These are phyloP conservation scores for Wallacemonas sp. DNA, from an alignment of 208 protist species.

Conservation along the genomic window DNA sequence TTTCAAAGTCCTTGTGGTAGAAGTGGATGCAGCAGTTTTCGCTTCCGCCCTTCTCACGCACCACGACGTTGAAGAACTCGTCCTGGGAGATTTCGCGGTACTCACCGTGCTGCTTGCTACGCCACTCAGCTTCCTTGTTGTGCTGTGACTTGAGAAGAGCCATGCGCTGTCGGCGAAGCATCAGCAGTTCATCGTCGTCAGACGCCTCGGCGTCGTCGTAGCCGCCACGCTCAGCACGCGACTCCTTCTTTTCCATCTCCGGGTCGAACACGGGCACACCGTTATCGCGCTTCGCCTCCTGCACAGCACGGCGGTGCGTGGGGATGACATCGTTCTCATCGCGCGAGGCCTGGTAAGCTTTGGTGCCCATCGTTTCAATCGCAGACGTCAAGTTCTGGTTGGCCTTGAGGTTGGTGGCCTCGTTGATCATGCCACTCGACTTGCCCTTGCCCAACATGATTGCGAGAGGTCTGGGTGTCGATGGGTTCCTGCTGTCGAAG, in stretches of 20 bases:
- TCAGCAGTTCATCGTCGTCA: slow-evolving; percentile 75
- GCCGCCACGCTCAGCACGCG: slow-evolving; percentile 30
- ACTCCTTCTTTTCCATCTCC: slow-evolving; percentile 47
- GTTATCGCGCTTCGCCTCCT: slow-evolving; percentile 33
- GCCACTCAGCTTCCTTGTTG: slow-evolving; percentile 77
- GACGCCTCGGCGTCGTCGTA: slow-evolving; percentile 54
- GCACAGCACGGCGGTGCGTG: slow-evolving; percentile 64
- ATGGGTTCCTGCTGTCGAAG: background rate
- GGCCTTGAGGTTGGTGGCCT: slow-evolving; percentile 89
- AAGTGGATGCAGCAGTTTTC: slow-evolving; percentile 92
- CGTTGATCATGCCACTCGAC: slow-evolving; percentile 84
- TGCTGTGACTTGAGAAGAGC: slow-evolving; percentile 49
- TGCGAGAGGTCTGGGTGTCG: background rate
- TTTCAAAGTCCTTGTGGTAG: slow-evolving; percentile 95
- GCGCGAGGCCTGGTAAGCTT: slow-evolving; percentile 64
- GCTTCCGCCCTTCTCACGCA: slow-evolving; percentile 91
- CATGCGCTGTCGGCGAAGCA: slow-evolving; percentile 73
- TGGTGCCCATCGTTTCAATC: slow-evolving; percentile 82
- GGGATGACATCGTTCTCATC: slow-evolving; percentile 81
- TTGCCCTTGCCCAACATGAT: slow-evolving; percentile 88
- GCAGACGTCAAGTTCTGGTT: slow-evolving; percentile 86
- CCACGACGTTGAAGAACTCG: slow-evolving; percentile 93
- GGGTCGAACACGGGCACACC: slow-evolving; percentile 76
- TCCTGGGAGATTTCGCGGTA: slow-evolving; percentile 93
- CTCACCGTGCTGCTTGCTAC: slow-evolving; percentile 89